Base-by-base conservation (phyloP, 108 stramenopile species). In the Conticribra weissflogii region DNA sequence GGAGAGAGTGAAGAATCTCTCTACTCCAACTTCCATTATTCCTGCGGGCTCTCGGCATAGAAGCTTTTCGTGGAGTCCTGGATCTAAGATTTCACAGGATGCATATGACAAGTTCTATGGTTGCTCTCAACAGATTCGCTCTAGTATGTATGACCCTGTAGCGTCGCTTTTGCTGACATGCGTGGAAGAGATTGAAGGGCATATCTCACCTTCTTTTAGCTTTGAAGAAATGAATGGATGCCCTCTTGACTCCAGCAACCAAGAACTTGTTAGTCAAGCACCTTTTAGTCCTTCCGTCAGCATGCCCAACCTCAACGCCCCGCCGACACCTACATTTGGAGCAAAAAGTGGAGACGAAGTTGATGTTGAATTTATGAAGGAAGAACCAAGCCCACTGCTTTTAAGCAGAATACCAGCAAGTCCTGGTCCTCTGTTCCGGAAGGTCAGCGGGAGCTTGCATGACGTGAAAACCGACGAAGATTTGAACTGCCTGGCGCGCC, bases 391-490 rank as follows among this genome's bases (percentile, higher is more conserved):
- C 23, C 66, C 66, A 7, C 16, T 54, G 24, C n/a, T n/a, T n/a
- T n/a, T n/a, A n/a, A n/a, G n/a, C n/a, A n/a, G n/a, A n/a, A n/a
- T n/a, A n/a, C n/a, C n/a, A n/a, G n/a, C n/a, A n/a, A 70, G 68
- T 52, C 68, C 68, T 3, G 1, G 5, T 16, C 68, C 68, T 7
- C 27, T 74, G 2, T 65, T 74, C 52, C 64, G 72, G 14, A 52
- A 59, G 54, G 48, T 74, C 25, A 63, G 61, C 28, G 64, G 48
- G 12, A 58, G 64, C 32, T 64, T 74, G 31, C 58, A 18, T 17
- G 72, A 74, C 65, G 72, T 74, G 34, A 57, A 74, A 33, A 74
- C 33, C n/a, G 33, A 59, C 18, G 64, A 74, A 17, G 72, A 74
- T 59, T 48, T 74, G 48, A 74, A 34, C 36, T 29, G 49, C 24